Conservation (phyloP, 371 early-diverging fungal species). For the Haplosporangium sp. region DNA sequence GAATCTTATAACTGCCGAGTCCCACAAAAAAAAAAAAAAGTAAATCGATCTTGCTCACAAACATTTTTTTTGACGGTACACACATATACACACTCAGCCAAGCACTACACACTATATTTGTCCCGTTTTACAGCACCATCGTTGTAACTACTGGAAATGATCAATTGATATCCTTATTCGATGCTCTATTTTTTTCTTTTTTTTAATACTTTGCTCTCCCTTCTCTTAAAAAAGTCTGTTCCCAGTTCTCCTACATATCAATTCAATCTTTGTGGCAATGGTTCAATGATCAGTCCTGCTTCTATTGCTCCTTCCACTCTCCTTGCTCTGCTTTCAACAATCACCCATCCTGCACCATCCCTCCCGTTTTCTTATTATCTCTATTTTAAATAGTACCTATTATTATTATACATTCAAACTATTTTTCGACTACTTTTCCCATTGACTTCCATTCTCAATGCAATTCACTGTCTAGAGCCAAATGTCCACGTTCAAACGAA, state of each 20-base stretch:
- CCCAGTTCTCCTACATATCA: slow-evolving; percentile 3
- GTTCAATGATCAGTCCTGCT: not conserved
- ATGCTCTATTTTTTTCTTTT: not conserved
- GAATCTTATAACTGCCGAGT: not conserved
- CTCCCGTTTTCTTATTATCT: no score
- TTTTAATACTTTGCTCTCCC: not conserved
- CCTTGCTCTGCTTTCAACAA: slow-evolving; percentile 6
- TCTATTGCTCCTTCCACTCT: slow-evolving; percentile 7
- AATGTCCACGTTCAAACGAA: slow-evolving; percentile 1
- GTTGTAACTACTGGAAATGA: not conserved
- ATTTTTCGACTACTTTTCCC: not conserved
- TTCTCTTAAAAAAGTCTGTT: no score
- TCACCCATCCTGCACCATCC: slow-evolving; percentile 1
- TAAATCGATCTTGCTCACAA: not conserved
- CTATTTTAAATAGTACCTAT: not conserved
- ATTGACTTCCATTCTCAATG: slow-evolving; percentile 6
- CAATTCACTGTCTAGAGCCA: not conserved
- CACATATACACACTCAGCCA: not conserved
- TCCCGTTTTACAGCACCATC: not conserved
- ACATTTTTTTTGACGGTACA: no score
- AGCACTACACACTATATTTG: not conserved
- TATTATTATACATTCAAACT: not conserved
- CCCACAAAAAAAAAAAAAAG: not conserved
- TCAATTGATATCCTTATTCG: not conserved
- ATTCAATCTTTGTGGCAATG: not conserved